Evolutionary conservation across 805 yeast species (phyloP).

Genomic region (Metschnikowia corniflorae): DNA sequence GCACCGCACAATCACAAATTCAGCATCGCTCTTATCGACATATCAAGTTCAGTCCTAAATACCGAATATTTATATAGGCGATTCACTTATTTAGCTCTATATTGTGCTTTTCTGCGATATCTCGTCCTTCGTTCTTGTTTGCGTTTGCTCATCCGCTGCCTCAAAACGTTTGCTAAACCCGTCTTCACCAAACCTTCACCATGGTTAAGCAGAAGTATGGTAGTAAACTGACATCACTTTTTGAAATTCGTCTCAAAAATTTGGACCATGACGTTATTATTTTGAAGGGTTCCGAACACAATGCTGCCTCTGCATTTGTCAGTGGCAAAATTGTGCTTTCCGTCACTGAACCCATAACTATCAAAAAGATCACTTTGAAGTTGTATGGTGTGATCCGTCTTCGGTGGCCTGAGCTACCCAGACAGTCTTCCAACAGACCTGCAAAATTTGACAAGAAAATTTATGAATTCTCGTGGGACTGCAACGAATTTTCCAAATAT

Average conservation of each 20-base stretch:
- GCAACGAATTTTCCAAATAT: constrained; percentile 50
- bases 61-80: too few species aligned
- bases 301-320: constrained; percentile 72
- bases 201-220: constrained; percentile 21
- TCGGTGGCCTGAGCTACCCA: constrained; percentile 52
- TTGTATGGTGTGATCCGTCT: constrained; percentile 65
- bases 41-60: too few species aligned
- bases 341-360: constrained; percentile 67
- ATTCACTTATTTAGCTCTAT: too few species aligned
- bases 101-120: too few species aligned
- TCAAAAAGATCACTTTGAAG: constrained; percentile 61
- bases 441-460: constrained; percentile 55
- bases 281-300: constrained; percentile 71
- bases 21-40: too few species aligned
- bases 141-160: too few species aligned
- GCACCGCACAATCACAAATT: too few species aligned
- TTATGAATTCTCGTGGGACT: constrained; percentile 79
- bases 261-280: constrained; percentile 76
- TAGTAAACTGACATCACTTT: constrained; percentile 31
- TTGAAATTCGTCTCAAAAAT: constrained; percentile 57
- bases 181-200: too few species aligned
- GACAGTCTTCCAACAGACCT: constrained; percentile 42
- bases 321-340: constrained; percentile 77
- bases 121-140: too few species aligned
- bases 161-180: too few species aligned